Evolutionary conservation across 1,139 yeast species (phyloP), one percentile per base, ranked within the genome.

Genomic region (Spathaspora jeffriesii): DNA sequence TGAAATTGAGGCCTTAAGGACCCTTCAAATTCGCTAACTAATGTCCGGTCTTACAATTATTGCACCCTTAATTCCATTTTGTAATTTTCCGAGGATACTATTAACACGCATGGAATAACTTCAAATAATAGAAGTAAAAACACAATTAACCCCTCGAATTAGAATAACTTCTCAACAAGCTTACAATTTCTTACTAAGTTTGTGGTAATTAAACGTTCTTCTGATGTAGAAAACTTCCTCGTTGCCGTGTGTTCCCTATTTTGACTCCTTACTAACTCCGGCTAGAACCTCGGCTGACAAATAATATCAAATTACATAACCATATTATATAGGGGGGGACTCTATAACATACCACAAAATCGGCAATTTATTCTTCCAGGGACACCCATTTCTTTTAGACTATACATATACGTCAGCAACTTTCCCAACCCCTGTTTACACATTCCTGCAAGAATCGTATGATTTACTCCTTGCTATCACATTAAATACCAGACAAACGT

Each of bases 391-490:
- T 6, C 38, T 34, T 34, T 34, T 34, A 34, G 23, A 34, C 23
- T 18, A 18, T 34, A 34, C 38, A 34, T 34, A 34, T 34, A 34
- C 38, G 38, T 17, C n/a, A n/a, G n/a, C n/a, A 11, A 11, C 15
- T 11, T 15, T 31, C 11, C 17, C 22, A 15, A 34, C 21, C 38
- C 21, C 22, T n/a, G 5, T 34, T 34, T 3, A 30, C 20, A 30
- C 34, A 30, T 30, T 30, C 14, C n/a, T 18, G 15, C 34, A n/a
- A n/a, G 32, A 34, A 34, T 34, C 38, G 38, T 34, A 34, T 34
- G 38, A 18, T 34, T 34, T 17, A n/a, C n/a, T n/a, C n/a, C n/a
- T n/a, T n/a, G n/a, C n/a, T n/a, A n/a, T n/a, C n/a, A n/a, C n/a
- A n/a, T n/a, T n/a, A n/a, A n/a, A n/a, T n/a, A n/a, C n/a, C n/a